Evolutionary conservation across 2,329 filamentous ascomycete genomes (phyloP).

Genomic region (Ceratocystis huliohia): DNA sequence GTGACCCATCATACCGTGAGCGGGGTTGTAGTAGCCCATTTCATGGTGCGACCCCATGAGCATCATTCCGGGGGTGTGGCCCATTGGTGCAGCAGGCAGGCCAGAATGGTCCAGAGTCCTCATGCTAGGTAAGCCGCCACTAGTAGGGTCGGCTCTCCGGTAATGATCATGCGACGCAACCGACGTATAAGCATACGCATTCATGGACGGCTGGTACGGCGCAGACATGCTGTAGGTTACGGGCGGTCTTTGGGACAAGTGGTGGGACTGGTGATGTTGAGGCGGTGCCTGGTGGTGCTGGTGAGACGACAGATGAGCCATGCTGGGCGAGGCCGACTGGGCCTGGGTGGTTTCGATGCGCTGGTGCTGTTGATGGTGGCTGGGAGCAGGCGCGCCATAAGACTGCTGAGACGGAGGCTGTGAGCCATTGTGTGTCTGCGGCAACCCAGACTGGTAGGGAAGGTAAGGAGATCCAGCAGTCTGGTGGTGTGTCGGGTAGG

Average conservation of each 20-base stretch:
- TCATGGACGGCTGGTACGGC: conserved; percentile 19
- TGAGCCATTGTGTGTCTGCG: conserved; percentile 11
- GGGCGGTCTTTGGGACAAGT: conserved; percentile 14
- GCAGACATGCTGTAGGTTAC: conserved; percentile 15
- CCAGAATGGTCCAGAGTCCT: conserved; percentile 29
- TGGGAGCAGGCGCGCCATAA: conserved; percentile 4
- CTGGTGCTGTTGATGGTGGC: conserved; percentile 12
- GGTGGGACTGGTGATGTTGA: background rate
- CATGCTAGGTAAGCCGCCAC: conserved; percentile 30
- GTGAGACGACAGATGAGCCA: conserved; percentile 16
- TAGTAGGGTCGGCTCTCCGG: conserved; percentile 16
- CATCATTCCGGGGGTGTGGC: conserved; percentile 10
- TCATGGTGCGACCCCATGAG: conserved; percentile 19
- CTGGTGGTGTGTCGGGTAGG: conserved; percentile 13
- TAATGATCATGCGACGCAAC: conserved; percentile 16
- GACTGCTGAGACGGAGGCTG: conserved; percentile 12
- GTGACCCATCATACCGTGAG: conserved; percentile 12
- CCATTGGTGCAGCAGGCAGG: conserved; percentile 9
- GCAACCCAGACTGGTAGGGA: conserved; percentile 10
- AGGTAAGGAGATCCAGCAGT: conserved; percentile 10
- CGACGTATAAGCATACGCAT: conserved; percentile 13
- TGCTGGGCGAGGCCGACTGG: conserved; percentile 14
- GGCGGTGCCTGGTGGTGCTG: conserved; percentile 5
- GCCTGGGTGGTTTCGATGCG: conserved; percentile 17
- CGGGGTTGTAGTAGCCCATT: conserved; percentile 16